Evolutionary conservation across 108 stramenopile species (phyloP).

Genomic region (Skeletonema grethae): DNA sequence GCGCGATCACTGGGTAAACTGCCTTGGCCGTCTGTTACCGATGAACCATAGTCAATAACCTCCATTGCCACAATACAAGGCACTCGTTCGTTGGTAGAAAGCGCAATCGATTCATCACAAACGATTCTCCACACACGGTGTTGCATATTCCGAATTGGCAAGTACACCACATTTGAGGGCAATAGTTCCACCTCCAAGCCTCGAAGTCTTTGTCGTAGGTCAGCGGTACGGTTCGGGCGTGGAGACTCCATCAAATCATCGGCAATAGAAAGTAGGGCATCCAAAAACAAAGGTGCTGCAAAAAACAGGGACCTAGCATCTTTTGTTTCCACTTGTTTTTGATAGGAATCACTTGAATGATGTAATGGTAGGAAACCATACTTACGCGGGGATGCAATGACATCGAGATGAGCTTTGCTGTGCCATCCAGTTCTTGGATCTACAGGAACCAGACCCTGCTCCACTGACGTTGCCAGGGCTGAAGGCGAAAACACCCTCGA

Average conservation of each 20-base stretch:
- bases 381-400: conserved; percentile 52
- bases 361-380: conserved; percentile 67
- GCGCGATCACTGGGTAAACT: conserved; percentile 24
- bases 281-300: conserved; percentile 74
- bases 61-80: conserved; percentile 92
- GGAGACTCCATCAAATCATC: conserved; percentile 68
- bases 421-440: conserved; percentile 67
- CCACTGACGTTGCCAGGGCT: conserved; percentile 50
- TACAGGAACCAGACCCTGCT: conserved; percentile 64
- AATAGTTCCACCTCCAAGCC: conserved; percentile 71
- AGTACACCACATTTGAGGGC: conserved; percentile 83
- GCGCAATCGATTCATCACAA: conserved; percentile 80
- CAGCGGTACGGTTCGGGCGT: conserved; percentile 55
- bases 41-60: conserved; percentile 73
- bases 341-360: conserved; percentile 38
- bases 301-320: conserved; percentile 64
- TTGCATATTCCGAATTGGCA: conserved; percentile 71
- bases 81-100: conserved; percentile 92
- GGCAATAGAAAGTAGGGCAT: conserved; percentile 75
- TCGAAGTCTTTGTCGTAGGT: conserved; percentile 57
- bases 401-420: conserved; percentile 64
- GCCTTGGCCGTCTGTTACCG: background rate
- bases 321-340: conserved; percentile 20
- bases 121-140: conserved; percentile 91
- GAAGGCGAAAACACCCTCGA: conserved; percentile 46